phyloP scores from a whole-genome alignment of 73 alveolate species.

The Breviolum minutum region DNA sequence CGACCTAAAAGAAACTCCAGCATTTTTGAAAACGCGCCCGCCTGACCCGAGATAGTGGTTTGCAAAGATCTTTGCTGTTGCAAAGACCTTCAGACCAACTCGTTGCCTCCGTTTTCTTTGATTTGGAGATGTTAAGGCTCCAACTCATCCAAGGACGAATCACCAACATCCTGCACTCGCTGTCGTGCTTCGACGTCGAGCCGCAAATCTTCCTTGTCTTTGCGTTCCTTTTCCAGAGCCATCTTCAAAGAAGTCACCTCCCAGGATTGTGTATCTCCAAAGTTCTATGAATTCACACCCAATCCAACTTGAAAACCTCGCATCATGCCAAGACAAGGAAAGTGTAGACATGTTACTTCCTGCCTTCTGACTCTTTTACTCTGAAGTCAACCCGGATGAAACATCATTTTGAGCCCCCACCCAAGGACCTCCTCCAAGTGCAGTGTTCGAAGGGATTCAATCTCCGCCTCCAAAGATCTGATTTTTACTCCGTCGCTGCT shows the following conservation, averaged over 20 bases:
- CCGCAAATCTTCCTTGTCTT: not conserved
- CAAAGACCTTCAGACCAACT: constrained; percentile 13
- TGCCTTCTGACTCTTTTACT: no score
- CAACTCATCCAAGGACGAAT: constrained; percentile 7
- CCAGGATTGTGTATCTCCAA: not conserved
- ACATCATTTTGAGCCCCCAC: not conserved
- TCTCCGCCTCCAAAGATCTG: constrained; percentile 24
- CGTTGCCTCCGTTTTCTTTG: not conserved
- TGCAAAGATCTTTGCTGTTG: constrained; percentile 53
- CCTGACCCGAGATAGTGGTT: constrained; percentile 19
- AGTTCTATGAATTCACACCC: no score
- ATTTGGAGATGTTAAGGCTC: not conserved
- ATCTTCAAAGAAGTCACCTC: constrained; percentile 24
- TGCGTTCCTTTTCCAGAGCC: not conserved
- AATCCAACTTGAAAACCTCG: no score
- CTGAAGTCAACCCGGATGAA: not conserved
- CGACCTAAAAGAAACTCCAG: not conserved
- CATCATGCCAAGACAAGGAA: no score
- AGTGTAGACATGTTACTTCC: no score
- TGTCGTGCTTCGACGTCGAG: constrained; percentile 5
- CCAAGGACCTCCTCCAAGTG: constrained; percentile 24
- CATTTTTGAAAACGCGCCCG: not conserved
- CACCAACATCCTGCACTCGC: constrained; percentile 35
- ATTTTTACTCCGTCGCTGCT: not conserved
- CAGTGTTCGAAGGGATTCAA: constrained; percentile 10